Evolutionary conservation across 495 filamentous ascomycete genomes (phyloP).

Genomic region (Talaromyces thailandensis): DNA sequence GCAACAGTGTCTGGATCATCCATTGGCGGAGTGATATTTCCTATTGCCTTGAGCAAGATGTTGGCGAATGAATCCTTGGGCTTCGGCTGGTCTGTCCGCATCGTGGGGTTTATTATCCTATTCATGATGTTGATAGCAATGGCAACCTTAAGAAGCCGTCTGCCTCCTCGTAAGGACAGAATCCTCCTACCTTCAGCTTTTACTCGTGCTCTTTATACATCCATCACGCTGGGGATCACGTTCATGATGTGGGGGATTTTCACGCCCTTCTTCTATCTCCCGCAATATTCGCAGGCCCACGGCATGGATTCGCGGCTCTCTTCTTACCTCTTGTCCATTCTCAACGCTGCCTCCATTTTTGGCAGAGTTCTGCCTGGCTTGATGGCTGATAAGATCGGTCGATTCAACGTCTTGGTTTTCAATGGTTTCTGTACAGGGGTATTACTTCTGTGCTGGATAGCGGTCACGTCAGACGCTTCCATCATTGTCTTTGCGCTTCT

Average conservation of each 20-base stretch:
- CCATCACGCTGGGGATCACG: conserved; percentile 11
- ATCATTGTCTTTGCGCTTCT: conserved; percentile 49
- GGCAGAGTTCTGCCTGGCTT: conserved; percentile 15
- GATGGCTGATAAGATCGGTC: conserved; percentile 20
- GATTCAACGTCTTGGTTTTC: conserved; percentile 14
- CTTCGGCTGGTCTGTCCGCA: conserved; percentile 53
- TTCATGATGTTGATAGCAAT: conserved; percentile 36
- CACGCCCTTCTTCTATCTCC: conserved; percentile 18
- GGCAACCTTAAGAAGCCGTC: conserved; percentile 30
- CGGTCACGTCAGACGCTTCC: conserved; percentile 27
- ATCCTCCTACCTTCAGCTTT: conserved; percentile 37
- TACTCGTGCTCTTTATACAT: conserved; percentile 19
- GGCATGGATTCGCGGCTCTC: conserved; percentile 11
- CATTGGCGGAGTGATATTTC: conserved; percentile 32
- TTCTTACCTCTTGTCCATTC: conserved; percentile 16
- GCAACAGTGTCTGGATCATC: conserved; percentile 35
- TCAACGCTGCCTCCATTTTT: conserved; percentile 18
- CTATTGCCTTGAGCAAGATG: conserved; percentile 16
- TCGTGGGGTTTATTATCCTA: conserved; percentile 47
- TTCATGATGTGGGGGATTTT: conserved; percentile 13
- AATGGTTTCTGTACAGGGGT: conserved; percentile 5
- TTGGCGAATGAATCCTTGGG: conserved; percentile 24
- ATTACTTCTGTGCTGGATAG: conserved; percentile 9
- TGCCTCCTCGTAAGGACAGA: conserved; percentile 29
- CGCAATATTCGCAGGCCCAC: conserved; percentile 9